A percentile compares a stretch with the other conserved stretches of the same genome.
phyloP scores from a whole-genome alignment of 805 yeast genomes.

The Candida nitratophila region DNA sequence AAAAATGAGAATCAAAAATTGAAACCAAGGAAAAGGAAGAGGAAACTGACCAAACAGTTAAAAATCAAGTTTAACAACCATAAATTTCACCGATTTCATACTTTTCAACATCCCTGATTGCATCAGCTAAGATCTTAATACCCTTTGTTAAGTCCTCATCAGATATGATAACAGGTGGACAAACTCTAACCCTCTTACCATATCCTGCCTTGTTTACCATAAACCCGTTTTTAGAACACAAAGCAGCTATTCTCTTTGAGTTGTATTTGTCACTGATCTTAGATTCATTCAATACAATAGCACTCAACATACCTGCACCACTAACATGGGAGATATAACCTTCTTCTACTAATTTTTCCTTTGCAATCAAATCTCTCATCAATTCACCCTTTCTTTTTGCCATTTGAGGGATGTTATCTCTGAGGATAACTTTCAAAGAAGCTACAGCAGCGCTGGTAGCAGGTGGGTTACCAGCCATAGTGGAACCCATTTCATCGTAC shows the following conservation, averaged over 20 bases:
- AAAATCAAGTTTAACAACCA: not conserved
- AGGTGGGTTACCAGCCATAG: slow-evolving; percentile 24
- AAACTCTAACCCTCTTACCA: slow-evolving; percentile 19
- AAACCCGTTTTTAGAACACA: slow-evolving; percentile 18
- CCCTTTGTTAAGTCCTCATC: slow-evolving; percentile 13
- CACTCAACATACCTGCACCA: slow-evolving; percentile 19
- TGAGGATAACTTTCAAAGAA: slow-evolving; percentile 20
- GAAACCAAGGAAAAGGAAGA: not conserved
- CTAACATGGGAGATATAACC: slow-evolving; percentile 7
- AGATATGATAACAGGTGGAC: slow-evolving; percentile 21
- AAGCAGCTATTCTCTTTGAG: slow-evolving; percentile 13
- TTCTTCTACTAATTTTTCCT: slow-evolving; percentile 9
- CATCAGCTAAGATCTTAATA: slow-evolving; percentile 16
- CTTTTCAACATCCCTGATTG: slow-evolving; percentile 8
- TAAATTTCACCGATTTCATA: slow-evolving; percentile 1
- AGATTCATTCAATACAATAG: slow-evolving; percentile 13
- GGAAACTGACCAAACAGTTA: not conserved
- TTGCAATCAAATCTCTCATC: slow-evolving; percentile 9
- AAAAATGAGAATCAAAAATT: not conserved
- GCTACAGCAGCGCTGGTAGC: slow-evolving; percentile 23
- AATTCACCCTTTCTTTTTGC: slow-evolving; percentile 14
- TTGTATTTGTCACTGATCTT: slow-evolving; percentile 8
- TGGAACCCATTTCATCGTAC: slow-evolving; percentile 20
- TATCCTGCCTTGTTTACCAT: slow-evolving; percentile 14
- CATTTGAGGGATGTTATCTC: slow-evolving; percentile 15